Conservation (phyloP, 2,329 filamentous ascomycete genomes). For the Colletotrichum agaves region DNA sequence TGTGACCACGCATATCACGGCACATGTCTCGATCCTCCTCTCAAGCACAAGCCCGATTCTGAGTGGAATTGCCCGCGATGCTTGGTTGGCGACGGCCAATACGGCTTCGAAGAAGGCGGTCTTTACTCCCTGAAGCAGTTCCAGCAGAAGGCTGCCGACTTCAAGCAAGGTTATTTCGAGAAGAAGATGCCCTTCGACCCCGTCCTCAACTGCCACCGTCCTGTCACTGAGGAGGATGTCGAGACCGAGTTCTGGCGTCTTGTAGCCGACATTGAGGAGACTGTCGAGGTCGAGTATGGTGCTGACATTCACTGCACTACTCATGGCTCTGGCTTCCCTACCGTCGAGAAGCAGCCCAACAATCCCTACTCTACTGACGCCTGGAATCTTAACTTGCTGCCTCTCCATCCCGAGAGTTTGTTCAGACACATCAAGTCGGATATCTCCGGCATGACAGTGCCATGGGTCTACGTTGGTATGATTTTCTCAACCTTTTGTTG, state of each 20-base stretch:
- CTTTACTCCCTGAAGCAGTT: constrained; percentile 96
- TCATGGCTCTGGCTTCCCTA: constrained; percentile 96
- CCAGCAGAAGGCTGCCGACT: constrained; percentile 93
- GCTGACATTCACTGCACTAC: constrained; percentile 98
- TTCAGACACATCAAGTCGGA: constrained; percentile 98
- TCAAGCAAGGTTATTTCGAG: constrained; percentile 94
- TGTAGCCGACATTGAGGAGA: constrained; percentile 92
- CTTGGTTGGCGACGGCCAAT: constrained; percentile 94
- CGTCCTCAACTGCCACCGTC: constrained; percentile 80
- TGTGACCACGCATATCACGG: constrained; percentile 92
- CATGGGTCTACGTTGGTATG: constrained; percentile 99
- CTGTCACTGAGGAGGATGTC: constrained; percentile 93
- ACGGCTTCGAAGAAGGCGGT: constrained; percentile 96
- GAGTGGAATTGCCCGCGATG: constrained; percentile 98
- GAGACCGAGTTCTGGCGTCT: constrained; percentile 97
- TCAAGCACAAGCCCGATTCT: constrained; percentile 79
- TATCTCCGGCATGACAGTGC: constrained; percentile 98
- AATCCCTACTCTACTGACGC: constrained; percentile 89
- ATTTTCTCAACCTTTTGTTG: constrained; percentile 99
- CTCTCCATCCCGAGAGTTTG: constrained; percentile 88
- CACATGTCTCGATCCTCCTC: constrained; percentile 86
- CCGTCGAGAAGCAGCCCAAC: constrained; percentile 87
- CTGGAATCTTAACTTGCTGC: constrained; percentile 96
- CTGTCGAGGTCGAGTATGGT: constrained; percentile 97
- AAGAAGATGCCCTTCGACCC: constrained; percentile 91